Conservation (phyloP, 2,329 filamentous ascomycete species). For the Epichloe baconii region DNA sequence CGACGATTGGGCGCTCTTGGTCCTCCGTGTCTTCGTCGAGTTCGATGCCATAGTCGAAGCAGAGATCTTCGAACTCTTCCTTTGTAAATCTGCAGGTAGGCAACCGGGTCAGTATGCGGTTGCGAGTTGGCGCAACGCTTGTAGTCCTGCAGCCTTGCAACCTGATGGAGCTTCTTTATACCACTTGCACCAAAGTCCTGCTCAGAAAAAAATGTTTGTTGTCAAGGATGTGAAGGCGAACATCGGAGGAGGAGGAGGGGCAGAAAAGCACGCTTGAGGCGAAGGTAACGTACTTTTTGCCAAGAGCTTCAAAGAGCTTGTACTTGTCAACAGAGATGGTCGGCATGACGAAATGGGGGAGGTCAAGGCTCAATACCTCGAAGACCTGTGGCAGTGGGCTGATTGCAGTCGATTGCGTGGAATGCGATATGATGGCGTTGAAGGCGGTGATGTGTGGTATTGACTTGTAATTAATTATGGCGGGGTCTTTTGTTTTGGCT, state of each 20-base stretch:
- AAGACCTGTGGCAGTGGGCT: not conserved
- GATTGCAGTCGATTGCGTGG: not conserved
- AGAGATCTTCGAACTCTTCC: conserved; percentile 90
- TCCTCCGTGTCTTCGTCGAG: conserved; percentile 89
- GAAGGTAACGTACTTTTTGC: conserved; percentile 53
- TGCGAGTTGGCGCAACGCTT: not conserved
- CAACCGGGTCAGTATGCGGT: conserved; percentile 9
- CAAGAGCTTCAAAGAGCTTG: conserved; percentile 84
- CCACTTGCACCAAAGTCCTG: too few relatives aligned
- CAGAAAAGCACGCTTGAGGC: conserved; percentile 8
- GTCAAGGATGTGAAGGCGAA: not conserved
- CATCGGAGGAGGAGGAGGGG: not conserved
- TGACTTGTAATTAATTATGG: not conserved
- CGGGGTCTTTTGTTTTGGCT: conserved; percentile 1
- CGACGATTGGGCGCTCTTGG: conserved; percentile 56
- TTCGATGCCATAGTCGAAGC: conserved; percentile 97
- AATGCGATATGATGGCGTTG: not conserved
- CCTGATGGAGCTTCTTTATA: too few relatives aligned
- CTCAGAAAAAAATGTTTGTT: too few relatives aligned
- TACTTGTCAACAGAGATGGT: conserved; percentile 96
- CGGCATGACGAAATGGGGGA: conserved; percentile 51
- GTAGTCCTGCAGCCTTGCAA: not conserved
- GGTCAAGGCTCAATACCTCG: conserved; percentile 12
- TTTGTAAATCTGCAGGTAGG: conserved; percentile 57
- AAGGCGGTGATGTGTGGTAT: conserved; percentile 4